Evolutionary conservation across 768 basidiomycete genomes (phyloP).

Genomic region (Suillus placidus): DNA sequence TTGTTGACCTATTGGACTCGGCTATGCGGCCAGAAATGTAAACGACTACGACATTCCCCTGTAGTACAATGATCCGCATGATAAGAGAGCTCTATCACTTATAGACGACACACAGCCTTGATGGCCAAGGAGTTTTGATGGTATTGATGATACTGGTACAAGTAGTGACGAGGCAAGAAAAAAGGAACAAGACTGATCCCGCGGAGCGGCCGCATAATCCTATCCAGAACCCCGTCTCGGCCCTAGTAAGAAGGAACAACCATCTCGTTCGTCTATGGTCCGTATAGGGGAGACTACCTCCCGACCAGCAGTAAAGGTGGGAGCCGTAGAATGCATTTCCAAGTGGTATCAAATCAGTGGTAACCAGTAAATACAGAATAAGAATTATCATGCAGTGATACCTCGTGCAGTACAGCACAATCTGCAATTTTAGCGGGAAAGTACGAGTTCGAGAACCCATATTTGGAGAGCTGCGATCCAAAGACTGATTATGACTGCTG

Average conservation of each 20-base stretch:
- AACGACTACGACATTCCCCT: background rate
- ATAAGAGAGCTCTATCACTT: background rate
- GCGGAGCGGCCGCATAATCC: too few species aligned
- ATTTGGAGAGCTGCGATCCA: background rate
- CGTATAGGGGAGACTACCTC: too few species aligned
- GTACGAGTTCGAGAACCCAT: background rate
- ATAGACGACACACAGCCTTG: background rate
- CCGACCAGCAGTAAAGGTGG: too few species aligned
- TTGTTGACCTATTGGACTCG: constrained; percentile 18
- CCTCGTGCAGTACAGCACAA: background rate
- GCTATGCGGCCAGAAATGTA: background rate
- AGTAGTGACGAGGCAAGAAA: background rate
- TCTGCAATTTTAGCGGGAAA: too few species aligned
- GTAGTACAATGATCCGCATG: background rate
- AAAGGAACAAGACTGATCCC: background rate
- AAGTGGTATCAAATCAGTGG: background rate
- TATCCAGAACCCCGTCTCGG: too few species aligned
- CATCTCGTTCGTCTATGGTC: too few species aligned
- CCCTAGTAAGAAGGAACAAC: too few species aligned
- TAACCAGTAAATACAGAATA: background rate
- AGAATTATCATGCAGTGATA: background rate
- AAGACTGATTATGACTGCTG: background rate
- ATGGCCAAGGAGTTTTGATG: background rate
- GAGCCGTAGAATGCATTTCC: background rate
- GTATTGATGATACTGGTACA: background rate